Base-by-base conservation (phyloP, 2,329 filamentous ascomycete genomes). In the Penicillium sp. region DNA sequence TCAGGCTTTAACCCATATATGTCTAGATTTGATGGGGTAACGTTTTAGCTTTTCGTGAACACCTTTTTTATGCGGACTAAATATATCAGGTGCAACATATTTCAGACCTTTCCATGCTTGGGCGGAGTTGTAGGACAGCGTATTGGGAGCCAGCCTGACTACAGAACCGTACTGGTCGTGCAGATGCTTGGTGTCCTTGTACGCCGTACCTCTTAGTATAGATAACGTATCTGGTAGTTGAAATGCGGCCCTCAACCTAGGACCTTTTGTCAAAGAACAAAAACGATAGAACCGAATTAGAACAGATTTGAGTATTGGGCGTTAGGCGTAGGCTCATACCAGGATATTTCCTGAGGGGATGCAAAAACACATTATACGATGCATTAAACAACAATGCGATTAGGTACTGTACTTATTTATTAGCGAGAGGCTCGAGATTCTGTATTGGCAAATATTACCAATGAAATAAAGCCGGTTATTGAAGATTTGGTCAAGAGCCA, bases 51-150 rank as follows among this genome's bases (percentile, higher is more conserved):
- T n/a, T n/a, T n/a, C n/a, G n/a, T n/a, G n/a, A n/a, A n/a, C n/a
- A n/a, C n/a, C n/a, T n/a, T n/a, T n/a, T n/a, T n/a, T n/a, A 21
- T 24, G 5, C 9, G 18, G 38, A 42, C 12, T 43, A 21, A 43
- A 20, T 23, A 43, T 9, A 23, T 43, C 12, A 1, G 3, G 20
- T 20, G 4, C 20, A 21, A 12, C 1, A 21, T 11, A 26, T 40
- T 26, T 5, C 9, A 47, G 30, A 54, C 52, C 55, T 48, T 57
- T 57, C 55, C 55, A 57, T 21, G 48, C 55, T 47, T 52, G 48
- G 20, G 55, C 40, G 18, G 49, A 30, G 16, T 42, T 57, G 26
- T 57, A 57, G 14, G 55, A 57, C 35, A 57, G 35, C 7, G 33
- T 51, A 20, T 57, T 57, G 28, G 55, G 55, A 18, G 48, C 49